A percentile compares a stretch with the other conserved stretches of the same genome.
Conservation (phyloP, 805 yeast species). For the Phaffomyces thermotolerans region DNA sequence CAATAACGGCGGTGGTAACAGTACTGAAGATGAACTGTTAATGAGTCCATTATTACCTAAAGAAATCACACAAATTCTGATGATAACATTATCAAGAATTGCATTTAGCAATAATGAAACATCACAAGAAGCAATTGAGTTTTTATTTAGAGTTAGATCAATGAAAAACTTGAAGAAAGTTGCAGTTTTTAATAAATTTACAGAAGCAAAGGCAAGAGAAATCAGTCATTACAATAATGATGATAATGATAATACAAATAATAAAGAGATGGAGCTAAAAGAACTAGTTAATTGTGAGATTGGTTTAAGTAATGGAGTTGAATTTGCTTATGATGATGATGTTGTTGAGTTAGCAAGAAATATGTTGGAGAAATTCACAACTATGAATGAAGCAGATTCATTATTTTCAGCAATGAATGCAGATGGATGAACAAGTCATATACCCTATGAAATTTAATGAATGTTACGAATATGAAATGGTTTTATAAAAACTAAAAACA, state of each 20-base stretch:
- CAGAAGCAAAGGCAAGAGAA: slow-evolving; percentile 35
- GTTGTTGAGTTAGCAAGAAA: slow-evolving; percentile 65
- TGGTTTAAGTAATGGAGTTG: slow-evolving; percentile 50
- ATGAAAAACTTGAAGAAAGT: slow-evolving; percentile 18
- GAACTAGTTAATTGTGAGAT: slow-evolving; percentile 25
- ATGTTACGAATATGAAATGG: not conserved
- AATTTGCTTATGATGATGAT: slow-evolving; percentile 53
- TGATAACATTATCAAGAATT: slow-evolving; percentile 44
- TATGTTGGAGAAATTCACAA: slow-evolving; percentile 57
- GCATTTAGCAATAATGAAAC: slow-evolving; percentile 43
- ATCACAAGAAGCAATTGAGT: slow-evolving; percentile 28
- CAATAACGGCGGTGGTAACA: not conserved
- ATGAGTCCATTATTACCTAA: slow-evolving; percentile 21
- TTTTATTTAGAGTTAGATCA: slow-evolving; percentile 32
- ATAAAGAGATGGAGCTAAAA: slow-evolving; percentile 21
- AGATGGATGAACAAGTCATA: not conserved
- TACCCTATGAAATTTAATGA: not conserved
- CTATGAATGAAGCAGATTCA: slow-evolving; percentile 75
- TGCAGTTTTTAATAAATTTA: slow-evolving; percentile 36
- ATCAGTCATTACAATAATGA: slow-evolving; percentile 28
- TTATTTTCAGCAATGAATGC: slow-evolving; percentile 52
- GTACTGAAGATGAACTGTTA: slow-evolving; percentile 2
- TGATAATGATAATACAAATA: slow-evolving; percentile 4
- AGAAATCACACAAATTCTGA: slow-evolving; percentile 35
- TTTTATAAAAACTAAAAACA: not conserved